These are phyloP conservation scores for Flueggea neowawraea DNA, from an alignment of 441 rosid genomes.

Conservation along the genomic window DNA sequence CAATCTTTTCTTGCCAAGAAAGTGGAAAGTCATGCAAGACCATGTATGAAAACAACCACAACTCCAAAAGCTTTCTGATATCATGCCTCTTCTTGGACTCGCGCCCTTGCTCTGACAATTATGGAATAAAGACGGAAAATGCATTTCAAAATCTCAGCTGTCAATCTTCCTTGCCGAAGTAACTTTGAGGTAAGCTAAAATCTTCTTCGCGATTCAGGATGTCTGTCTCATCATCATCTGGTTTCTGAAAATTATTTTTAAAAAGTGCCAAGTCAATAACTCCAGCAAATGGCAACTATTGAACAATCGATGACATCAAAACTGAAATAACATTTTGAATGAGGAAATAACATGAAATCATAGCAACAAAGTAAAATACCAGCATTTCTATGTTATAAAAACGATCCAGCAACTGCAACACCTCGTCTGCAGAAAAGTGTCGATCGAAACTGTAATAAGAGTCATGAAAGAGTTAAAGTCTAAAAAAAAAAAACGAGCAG, in stretches of 20 bases:
- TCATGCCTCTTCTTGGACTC: not conserved
- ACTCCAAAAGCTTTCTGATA: not conserved
- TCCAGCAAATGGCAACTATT: not conserved
- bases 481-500: not conserved
- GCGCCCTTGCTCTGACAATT: too few relatives aligned
- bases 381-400: conserved; percentile 95
- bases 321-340: not conserved
- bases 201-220: conserved; percentile 85
- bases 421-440: conserved; percentile 82
- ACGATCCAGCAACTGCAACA: conserved; percentile 83
- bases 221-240: conserved; percentile 86
- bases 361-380: conserved; percentile 35
- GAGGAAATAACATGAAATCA: not conserved
- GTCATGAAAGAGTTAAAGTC: conserved; percentile 16
- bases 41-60: not conserved
- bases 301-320: not conserved
- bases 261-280: conserved; percentile 3
- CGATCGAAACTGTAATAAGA: conserved; percentile 63
- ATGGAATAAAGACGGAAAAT: not conserved
- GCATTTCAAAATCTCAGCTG: conserved; percentile 11
- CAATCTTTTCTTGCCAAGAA: not conserved
- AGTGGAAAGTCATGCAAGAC: not conserved
- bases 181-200: conserved; percentile 79
- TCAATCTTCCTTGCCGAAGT: conserved; percentile 74
- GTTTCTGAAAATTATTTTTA: conserved; percentile 47